Base-by-base conservation (phyloP, 805 yeast genomes). In the Saccharomycopsis fermentans region DNA sequence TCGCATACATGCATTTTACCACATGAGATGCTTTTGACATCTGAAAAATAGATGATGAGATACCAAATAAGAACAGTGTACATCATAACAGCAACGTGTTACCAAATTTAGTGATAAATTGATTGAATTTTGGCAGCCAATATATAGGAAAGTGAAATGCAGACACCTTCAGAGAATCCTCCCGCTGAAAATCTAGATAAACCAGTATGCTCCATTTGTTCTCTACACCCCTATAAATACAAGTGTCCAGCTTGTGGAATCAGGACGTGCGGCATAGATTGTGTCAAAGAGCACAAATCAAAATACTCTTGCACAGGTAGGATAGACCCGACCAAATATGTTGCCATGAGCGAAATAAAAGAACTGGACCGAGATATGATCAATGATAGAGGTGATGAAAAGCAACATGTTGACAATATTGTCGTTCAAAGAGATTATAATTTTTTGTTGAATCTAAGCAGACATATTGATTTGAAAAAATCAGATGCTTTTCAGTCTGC, bases 391-490 rank as follows among this genome's bases (percentile, higher is more conserved):
- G 29, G 12, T 9, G 69, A 68, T 24, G 56, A 32, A 2, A 69
- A 74, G 39, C 29, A 11, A 26, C 6, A 43, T 43, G 29, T 43
- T 12, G 17, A 14, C 29, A 43, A 43, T 16, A 53, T 66, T 12
- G 62, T 74, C 52, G 80, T 90, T 6, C 90, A 90, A 66, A 71
- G 97, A 61, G 97, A 91, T 68, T 91, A 90, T 69, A 86, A 88
- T 67, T 88, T 87, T 66, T 70, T 91, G 35, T 74, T 80, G 59
- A 74, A 72, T 21, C 65, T 88, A 57, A 83, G 83, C 54, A 72
- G 97, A 51, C 69, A 76, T 2, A 73, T 90, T 14, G 76, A 77
- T n/a, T 68, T 87, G 16, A 80, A 82, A 6, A 83, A 81, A 64
- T 69, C 69, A 0, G 92, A 84, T 66, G 69, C 74, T 8, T 57